phyloP scores from a whole-genome alignment of 352 stramenopile species.

The Pythium myriotylum region DNA sequence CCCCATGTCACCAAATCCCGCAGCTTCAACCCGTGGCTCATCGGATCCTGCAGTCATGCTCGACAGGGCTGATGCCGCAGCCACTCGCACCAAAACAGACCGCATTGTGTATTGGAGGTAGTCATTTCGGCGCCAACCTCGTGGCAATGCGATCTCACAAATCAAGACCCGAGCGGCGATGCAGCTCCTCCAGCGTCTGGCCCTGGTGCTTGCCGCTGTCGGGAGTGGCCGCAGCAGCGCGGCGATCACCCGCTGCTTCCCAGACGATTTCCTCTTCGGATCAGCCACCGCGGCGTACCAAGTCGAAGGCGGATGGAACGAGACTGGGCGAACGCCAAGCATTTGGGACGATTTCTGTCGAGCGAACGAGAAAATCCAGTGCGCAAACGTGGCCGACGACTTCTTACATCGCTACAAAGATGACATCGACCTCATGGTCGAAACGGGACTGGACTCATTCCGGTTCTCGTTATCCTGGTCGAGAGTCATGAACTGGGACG shows the following conservation, averaged over 20 bases:
- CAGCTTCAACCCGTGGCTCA: no score
- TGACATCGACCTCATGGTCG: conserved; percentile 93
- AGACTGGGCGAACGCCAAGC: conserved; percentile 71
- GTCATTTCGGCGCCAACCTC: no score
- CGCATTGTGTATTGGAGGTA: no score
- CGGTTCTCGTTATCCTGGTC: conserved; percentile 94
- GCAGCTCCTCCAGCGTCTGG: background rate
- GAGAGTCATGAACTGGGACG: conserved; percentile 88
- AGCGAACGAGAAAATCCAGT: conserved; percentile 66
- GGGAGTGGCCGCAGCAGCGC: background rate
- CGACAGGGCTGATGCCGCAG: no score
- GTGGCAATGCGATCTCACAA: no score
- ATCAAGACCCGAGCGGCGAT: no score
- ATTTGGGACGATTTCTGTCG: conserved; percentile 96
- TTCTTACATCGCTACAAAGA: conserved; percentile 90
- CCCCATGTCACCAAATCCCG: no score
- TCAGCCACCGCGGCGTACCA: conserved; percentile 92
- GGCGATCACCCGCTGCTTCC: conserved; percentile 46
- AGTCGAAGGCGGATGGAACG: conserved; percentile 90
- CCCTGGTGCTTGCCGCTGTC: background rate
- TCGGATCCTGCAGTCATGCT: no score
- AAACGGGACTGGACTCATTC: conserved; percentile 90
- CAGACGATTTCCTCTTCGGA: conserved; percentile 84
- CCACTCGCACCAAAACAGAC: no score
- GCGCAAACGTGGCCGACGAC: conserved; percentile 93